A percentile compares a stretch with the other conserved stretches of the same genome.
These are phyloP conservation scores for Biscogniauxia marginata DNA, from an alignment of 2,329 filamentous ascomycete species.

Conservation along the genomic window DNA sequence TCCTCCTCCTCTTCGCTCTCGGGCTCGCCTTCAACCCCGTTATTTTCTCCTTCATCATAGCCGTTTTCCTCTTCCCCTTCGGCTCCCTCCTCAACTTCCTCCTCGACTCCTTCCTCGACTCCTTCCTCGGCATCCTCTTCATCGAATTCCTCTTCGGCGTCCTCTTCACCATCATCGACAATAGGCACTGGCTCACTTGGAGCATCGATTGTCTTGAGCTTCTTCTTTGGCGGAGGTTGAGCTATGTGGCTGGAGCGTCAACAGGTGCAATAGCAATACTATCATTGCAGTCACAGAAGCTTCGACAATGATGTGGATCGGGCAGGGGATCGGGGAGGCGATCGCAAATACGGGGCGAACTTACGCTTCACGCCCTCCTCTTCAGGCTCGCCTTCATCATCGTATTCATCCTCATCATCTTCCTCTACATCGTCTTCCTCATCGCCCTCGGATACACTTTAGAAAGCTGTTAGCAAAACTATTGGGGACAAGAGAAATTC, in stretches of 20 bases:
- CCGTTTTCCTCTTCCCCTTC: constrained; percentile 23
- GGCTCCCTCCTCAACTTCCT: constrained; percentile 15
- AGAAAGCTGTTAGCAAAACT: constrained; percentile 14
- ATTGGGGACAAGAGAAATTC: not conserved
- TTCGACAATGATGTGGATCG: not conserved
- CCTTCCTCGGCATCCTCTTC: constrained; percentile 25
- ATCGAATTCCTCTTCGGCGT: constrained; percentile 27
- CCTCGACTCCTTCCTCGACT: constrained; percentile 16
- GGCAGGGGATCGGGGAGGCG: too few species aligned
- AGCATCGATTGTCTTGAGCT: constrained; percentile 29
- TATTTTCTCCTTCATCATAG: constrained; percentile 20
- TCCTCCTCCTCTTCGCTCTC: constrained; percentile 20
- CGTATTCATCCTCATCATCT: constrained; percentile 31
- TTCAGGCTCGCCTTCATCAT: constrained; percentile 30
- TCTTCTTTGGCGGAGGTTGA: constrained; percentile 33
- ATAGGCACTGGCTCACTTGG: constrained; percentile 22
- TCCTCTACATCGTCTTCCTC: constrained; percentile 33
- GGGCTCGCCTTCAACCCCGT: constrained; percentile 20
- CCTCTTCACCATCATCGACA: constrained; percentile 25
- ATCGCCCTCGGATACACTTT: constrained; percentile 32
- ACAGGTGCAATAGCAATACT: not conserved
- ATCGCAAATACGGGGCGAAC: constrained; percentile 3
- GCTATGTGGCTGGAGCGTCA: constrained; percentile 12
- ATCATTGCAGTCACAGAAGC: not conserved
- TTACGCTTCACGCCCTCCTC: constrained; percentile 32